These are phyloP conservation scores for Singerocomus inundabilis DNA, from an alignment of 1,284 basidiomycete genomes.

Conservation along the genomic window DNA sequence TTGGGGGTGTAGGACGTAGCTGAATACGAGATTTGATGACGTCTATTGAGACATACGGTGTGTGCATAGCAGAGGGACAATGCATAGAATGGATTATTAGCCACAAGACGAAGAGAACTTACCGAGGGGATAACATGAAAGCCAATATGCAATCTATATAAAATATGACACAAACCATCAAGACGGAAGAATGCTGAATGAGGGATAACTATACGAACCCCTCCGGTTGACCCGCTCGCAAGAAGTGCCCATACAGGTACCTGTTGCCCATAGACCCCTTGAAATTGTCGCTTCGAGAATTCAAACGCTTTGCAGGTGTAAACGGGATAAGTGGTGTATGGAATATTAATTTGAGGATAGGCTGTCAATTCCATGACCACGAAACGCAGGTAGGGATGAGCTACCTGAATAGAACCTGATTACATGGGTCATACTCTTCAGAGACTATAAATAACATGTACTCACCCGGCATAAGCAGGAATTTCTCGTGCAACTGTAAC, in stretches of 20 bases:
- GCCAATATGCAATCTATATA: slow-evolving; percentile 86
- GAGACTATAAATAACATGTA: slow-evolving; percentile 17
- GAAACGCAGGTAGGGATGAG: too few relatives aligned
- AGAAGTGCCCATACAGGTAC: slow-evolving; percentile 90
- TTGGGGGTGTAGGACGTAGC: slow-evolving; percentile 73
- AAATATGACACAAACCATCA: background rate
- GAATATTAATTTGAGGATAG: background rate
- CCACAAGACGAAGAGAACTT: slow-evolving; percentile 1
- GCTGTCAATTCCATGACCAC: background rate
- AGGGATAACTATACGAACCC: slow-evolving; percentile 51
- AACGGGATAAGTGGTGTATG: background rate
- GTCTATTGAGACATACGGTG: slow-evolving; percentile 45
- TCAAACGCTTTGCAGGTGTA: slow-evolving; percentile 68
- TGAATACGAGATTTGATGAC: slow-evolving; percentile 92
- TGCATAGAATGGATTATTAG: background rate
- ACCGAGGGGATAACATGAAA: slow-evolving; percentile 89
- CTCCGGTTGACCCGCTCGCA: slow-evolving; percentile 84
- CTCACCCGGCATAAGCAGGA: slow-evolving; percentile 90
- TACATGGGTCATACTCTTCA: background rate
- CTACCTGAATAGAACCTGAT: slow-evolving; percentile 76
- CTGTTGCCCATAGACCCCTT: slow-evolving; percentile 56
- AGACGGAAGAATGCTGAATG: background rate
- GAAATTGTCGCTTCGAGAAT: slow-evolving; percentile 79
- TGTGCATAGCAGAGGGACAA: background rate
- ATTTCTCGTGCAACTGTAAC: slow-evolving; percentile 92